These are phyloP conservation scores for Colletotrichum gigasporum DNA, from an alignment of 2,329 filamentous ascomycete genomes.

Conservation along the genomic window DNA sequence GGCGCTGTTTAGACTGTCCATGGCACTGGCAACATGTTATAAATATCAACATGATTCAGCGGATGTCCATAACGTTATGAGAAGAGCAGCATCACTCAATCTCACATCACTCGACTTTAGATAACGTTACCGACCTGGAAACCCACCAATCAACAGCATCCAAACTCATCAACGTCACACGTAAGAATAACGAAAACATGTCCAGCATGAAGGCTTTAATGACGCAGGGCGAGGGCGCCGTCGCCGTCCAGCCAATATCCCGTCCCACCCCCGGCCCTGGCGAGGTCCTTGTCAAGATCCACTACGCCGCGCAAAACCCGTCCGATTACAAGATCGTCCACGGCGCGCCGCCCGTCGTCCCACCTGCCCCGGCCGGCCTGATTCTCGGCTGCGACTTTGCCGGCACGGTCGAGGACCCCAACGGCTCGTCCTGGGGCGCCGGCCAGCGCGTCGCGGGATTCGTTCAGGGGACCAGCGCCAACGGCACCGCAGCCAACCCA, in stretches of 20 bases:
- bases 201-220: conserved; percentile 41
- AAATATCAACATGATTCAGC: too few relatives aligned
- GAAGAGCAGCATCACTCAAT: background rate
- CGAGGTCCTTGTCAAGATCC: conserved; percentile 43
- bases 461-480: conserved; percentile 37
- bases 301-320: conserved; percentile 44
- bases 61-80: background rate
- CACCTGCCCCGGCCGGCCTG: conserved; percentile 34
- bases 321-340: conserved; percentile 41
- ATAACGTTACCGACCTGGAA: too few relatives aligned
- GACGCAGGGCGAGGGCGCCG: conserved; percentile 36
- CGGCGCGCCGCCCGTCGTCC: conserved; percentile 6
- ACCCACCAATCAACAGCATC: too few relatives aligned
- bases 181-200: too few relatives aligned
- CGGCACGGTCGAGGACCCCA: conserved; percentile 39
- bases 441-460: conserved; percentile 45
- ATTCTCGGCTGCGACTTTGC: conserved; percentile 45
- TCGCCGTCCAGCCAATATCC: conserved; percentile 37
- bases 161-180: too few relatives aligned
- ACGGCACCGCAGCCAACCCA: background rate
- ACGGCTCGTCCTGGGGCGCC: conserved; percentile 40
- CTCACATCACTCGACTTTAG: too few relatives aligned
- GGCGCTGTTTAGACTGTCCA: too few relatives aligned
- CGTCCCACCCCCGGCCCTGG: conserved; percentile 38
- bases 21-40: too few relatives aligned